Evolutionary conservation across 495 filamentous ascomycete species (phyloP).

Genomic region (Friedmanniomyces endolithicus): DNA sequence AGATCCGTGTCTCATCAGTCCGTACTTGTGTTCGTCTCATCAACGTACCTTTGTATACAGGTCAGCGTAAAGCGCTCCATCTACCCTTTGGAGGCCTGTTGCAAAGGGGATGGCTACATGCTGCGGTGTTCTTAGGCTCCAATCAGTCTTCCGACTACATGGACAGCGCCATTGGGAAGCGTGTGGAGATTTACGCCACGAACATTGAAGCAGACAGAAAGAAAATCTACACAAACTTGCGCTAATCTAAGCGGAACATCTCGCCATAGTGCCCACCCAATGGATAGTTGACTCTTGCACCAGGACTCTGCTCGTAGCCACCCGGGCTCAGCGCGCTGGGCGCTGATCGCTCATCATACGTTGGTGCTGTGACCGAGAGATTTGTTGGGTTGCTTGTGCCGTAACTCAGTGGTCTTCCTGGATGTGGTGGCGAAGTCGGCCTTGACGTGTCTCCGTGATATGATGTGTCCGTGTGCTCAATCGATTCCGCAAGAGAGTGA

Average conservation of each 20-base stretch:
- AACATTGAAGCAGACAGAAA: no score
- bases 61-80: no score
- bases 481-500: background rate
- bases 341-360: background rate
- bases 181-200: no score
- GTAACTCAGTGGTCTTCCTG: constrained; percentile 25
- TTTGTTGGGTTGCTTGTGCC: background rate
- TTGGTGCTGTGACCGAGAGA: constrained; percentile 1
- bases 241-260: background rate
- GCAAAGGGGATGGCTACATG: no score
- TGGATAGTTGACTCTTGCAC: constrained; percentile 4
- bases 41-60: no score
- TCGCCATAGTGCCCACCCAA: constrained; percentile 3
- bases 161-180: no score
- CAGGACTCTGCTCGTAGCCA: constrained; percentile 4
- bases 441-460: background rate
- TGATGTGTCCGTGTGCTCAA: background rate
- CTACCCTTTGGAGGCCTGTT: no score
- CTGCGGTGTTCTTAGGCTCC: no score
- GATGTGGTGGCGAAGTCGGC: constrained; percentile 18
- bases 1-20: no score
- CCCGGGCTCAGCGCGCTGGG: constrained; percentile 11
- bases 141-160: no score
- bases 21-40: no score
- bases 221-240: no score